A percentile compares a stretch with the other conserved stretches of the same genome.
Conservation (phyloP, 169 alveolate genomes). For the Toxoplasma gondii region DNA sequence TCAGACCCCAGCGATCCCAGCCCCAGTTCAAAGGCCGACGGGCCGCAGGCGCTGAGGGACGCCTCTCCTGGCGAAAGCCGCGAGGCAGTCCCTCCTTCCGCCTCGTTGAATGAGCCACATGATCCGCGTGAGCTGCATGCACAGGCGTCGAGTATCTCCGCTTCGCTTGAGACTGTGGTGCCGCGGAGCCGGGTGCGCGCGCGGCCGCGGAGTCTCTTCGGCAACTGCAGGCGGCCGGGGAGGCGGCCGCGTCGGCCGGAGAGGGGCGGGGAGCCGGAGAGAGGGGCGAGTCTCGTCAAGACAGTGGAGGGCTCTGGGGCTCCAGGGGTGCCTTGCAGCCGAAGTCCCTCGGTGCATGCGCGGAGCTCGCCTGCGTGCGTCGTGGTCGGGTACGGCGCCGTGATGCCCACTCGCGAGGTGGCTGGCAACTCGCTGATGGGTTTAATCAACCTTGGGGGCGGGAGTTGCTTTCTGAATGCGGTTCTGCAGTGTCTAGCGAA, state of each 20-base stretch:
- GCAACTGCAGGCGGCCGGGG: neutral
- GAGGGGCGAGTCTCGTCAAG: neutral
- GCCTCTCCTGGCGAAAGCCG: neutral
- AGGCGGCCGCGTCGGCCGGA: neutral
- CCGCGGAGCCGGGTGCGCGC: neutral
- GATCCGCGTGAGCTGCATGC: too few relatives aligned
- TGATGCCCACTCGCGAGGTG: neutral
- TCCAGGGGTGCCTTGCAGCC: neutral
- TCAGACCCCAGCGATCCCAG: neutral
- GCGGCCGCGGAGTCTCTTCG: neutral
- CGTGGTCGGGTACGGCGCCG: neutral
- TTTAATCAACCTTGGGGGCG: constrained; percentile 65
- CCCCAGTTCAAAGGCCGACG: neutral
- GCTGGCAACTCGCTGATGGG: constrained; percentile 33
- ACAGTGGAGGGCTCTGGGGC: neutral
- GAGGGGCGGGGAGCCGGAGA: neutral
- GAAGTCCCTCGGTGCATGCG: neutral
- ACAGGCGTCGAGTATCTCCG: neutral
- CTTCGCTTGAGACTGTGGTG: neutral
- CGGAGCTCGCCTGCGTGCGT: neutral
- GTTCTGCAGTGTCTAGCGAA: constrained; percentile 67
- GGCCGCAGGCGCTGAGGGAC: neutral
- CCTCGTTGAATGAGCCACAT: neutral
- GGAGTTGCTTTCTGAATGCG: constrained; percentile 67
- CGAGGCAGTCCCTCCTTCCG: neutral